Percentiles rank a stretch among this genome's conserved stretches.
Conservation (phyloP, 2,329 filamentous ascomycete genomes). For the Nothophoma quercina region DNA sequence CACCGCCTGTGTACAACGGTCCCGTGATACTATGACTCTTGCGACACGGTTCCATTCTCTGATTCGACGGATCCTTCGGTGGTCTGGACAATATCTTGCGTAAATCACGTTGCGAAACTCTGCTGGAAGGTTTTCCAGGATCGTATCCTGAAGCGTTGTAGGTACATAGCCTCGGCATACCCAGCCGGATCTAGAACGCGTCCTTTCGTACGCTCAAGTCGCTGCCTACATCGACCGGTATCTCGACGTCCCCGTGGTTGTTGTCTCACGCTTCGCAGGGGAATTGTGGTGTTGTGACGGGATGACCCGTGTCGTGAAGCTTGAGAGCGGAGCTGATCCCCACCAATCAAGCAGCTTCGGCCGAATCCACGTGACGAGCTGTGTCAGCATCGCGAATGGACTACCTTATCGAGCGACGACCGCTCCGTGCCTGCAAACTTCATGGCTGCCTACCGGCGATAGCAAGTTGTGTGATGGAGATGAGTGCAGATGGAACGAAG, state of each 20-base stretch:
- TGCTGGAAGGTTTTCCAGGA: no score
- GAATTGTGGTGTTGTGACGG: neutral
- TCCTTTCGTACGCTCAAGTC: neutral
- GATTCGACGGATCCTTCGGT: no score
- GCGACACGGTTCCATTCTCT: no score
- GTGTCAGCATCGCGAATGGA: constrained; percentile 8
- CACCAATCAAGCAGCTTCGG: constrained; percentile 4
- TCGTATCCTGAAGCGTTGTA: no score
- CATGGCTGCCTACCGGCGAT: constrained; percentile 2
- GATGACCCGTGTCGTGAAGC: neutral
- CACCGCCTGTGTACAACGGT: no score
- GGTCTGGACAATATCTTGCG: no score
- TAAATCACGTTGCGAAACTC: no score
- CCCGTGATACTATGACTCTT: no score
- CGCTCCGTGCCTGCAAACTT: neutral
- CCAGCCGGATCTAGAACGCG: neutral
- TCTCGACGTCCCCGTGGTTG: neutral
- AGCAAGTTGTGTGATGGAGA: neutral
- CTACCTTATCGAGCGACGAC: neutral
- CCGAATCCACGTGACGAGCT: constrained; percentile 10
- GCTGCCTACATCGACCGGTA: neutral
- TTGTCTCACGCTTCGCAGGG: neutral
- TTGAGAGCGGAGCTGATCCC: neutral
- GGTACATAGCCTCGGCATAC: neutral
- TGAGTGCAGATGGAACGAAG: neutral